Conservation (phyloP, 441 rosid genomes). For the Kokia cookei region DNA sequence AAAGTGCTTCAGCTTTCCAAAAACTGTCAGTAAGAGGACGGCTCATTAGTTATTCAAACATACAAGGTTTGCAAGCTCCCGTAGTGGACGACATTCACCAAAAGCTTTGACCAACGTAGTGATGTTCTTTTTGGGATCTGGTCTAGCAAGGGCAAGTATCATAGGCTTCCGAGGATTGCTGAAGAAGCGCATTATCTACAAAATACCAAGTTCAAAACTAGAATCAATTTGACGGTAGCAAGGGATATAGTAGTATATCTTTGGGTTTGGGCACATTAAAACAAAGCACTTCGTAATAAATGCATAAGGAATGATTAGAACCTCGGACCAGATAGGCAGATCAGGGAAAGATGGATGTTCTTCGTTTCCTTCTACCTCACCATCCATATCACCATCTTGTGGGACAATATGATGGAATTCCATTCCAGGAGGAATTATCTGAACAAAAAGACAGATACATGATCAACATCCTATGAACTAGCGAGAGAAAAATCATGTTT, state of each 20-base stretch:
- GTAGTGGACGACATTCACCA: conserved; percentile 87
- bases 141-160: conserved; percentile 95
- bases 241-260: not conserved
- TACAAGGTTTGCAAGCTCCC: conserved; percentile 91
- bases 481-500: not conserved
- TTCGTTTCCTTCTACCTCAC: conserved; percentile 66
- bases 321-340: conserved; percentile 91
- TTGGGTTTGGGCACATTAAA: not conserved
- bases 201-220: conserved; percentile 11
- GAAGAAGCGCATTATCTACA: conserved; percentile 92
- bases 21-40: conserved; percentile 5
- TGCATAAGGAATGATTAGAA: conserved; percentile 16
- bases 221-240: not conserved
- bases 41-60: conserved; percentile 12
- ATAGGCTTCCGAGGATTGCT: conserved; percentile 84
- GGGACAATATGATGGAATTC: conserved; percentile 87
- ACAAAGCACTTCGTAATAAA: not conserved
- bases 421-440: conserved; percentile 96
- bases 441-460: conserved; percentile 11
- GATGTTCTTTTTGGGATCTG: conserved; percentile 94
- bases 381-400: conserved; percentile 76
- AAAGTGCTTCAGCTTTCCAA: not conserved
- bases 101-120: conserved; percentile 88
- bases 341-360: conserved; percentile 68
- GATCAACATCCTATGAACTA: not conserved